phyloP scores from a whole-genome alignment of 768 basidiomycete genomes.

The Panaeolus cyanescens region DNA sequence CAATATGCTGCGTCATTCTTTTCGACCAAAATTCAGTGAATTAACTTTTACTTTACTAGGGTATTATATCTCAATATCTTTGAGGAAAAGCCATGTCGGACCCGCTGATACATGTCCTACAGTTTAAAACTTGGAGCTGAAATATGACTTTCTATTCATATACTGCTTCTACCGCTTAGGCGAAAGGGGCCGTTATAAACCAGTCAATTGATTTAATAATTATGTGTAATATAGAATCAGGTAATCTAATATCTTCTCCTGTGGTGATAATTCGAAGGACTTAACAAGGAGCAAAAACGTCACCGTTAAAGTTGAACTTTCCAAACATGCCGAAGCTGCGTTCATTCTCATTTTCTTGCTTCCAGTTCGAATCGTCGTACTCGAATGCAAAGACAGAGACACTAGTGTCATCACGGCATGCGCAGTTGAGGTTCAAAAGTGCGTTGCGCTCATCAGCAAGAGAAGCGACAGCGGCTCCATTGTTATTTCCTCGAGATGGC shows the following conservation, averaged over 20 bases:
- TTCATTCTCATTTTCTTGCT: conserved; percentile 34
- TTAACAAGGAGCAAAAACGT: conserved; percentile 17
- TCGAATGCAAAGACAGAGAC: conserved; percentile 42
- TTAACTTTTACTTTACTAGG: no score
- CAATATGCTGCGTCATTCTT: no score
- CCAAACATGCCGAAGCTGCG: conserved; percentile 41
- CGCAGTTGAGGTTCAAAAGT: conserved; percentile 38
- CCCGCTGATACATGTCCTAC: no score
- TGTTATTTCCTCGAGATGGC: conserved; percentile 36
- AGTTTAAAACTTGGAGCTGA: no score
- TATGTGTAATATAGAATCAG: neutral
- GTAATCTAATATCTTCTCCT: neutral
- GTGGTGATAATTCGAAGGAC: neutral
- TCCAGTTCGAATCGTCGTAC: conserved; percentile 44
- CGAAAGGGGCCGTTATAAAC: no score
- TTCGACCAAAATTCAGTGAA: no score
- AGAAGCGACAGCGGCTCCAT: conserved; percentile 32
- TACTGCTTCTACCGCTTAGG: no score
- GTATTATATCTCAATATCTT: no score
- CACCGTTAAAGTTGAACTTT: conserved; percentile 29
- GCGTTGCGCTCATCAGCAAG: conserved; percentile 32
- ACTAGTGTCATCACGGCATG: conserved; percentile 31
- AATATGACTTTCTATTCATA: no score
- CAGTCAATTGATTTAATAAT: no score
- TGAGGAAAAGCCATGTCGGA: no score